A percentile compares a stretch with the other conserved stretches of the same genome.
These are phyloP conservation scores for Starmerella ratchasimensis DNA, from an alignment of 805 yeast genomes.

Conservation along the genomic window DNA sequence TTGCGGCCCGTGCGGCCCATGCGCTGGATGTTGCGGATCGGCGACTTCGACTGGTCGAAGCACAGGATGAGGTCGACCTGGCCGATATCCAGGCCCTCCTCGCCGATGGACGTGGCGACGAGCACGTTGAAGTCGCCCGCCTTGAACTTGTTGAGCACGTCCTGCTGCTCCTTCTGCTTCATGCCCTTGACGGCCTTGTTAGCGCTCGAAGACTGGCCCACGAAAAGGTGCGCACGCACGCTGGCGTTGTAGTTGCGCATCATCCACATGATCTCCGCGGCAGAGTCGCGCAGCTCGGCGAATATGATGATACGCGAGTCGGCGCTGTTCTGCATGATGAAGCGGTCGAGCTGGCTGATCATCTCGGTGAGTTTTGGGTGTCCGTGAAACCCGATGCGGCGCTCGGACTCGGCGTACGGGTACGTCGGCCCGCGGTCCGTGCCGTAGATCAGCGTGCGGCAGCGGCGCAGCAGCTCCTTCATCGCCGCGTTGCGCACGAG, in stretches of 20 bases:
- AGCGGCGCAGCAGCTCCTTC: slow-evolving; percentile 31
- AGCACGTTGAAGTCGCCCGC: slow-evolving; percentile 59
- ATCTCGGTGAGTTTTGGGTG: slow-evolving; percentile 63
- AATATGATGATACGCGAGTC: slow-evolving; percentile 65
- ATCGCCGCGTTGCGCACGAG: slow-evolving; percentile 45
- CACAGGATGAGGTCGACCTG: slow-evolving; percentile 91
- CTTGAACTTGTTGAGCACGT: slow-evolving; percentile 59
- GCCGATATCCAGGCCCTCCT: slow-evolving; percentile 96
- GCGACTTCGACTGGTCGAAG: slow-evolving; percentile 85
- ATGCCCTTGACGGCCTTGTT: slow-evolving; percentile 47
- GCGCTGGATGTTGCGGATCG: slow-evolving; percentile 83
- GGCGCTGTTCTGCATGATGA: slow-evolving; percentile 33
- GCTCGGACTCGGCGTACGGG: slow-evolving; percentile 6
- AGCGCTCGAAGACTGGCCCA: slow-evolving; percentile 61
- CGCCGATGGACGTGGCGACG: slow-evolving; percentile 96
- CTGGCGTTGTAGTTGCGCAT: slow-evolving; percentile 27
- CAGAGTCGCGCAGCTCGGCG: slow-evolving; percentile 81
- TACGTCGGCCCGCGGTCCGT: slow-evolving; percentile 18
- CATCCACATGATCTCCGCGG: slow-evolving; percentile 65
- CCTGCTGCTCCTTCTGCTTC: slow-evolving; percentile 81
- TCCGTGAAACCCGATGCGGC: slow-evolving; percentile 29
- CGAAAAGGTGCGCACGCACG: slow-evolving; percentile 67
- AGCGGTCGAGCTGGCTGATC: slow-evolving; percentile 42
- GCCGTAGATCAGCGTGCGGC: slow-evolving; percentile 32
- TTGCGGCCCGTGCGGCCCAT: slow-evolving; percentile 98